Percentiles rank a stretch among this genome's conserved stretches.
These are phyloP conservation scores for Stromatinia cepivora DNA, from an alignment of 2,329 filamentous ascomycete genomes.

Conservation along the genomic window DNA sequence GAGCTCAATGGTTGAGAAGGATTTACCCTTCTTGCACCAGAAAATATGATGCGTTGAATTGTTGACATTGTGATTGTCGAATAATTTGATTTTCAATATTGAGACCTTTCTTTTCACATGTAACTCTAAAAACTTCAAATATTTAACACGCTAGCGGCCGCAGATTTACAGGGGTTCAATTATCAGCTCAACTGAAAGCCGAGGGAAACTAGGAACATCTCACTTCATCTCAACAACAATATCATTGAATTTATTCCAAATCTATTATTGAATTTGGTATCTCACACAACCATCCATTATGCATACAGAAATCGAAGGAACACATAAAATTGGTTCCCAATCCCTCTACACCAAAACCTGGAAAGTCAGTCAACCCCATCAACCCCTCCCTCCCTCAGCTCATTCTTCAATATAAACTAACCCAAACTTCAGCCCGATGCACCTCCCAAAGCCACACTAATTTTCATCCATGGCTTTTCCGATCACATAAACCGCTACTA, in stretches of 20 bases:
- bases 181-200: constrained; percentile 1
- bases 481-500: constrained; percentile 81
- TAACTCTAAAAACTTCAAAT: constrained; percentile 3
- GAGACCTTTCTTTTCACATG: constrained; percentile 25
- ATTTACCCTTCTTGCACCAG: neutral
- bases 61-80: constrained; percentile 6
- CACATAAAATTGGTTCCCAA: constrained; percentile 36
- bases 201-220: neutral
- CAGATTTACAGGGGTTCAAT: neutral
- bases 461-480: constrained; percentile 88
- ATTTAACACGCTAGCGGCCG: constrained; percentile 22
- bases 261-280: neutral
- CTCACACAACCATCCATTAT: constrained; percentile 28
- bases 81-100: neutral
- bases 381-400: neutral
- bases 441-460: constrained; percentile 62
- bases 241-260: neutral
- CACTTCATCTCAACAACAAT: constrained; percentile 1
- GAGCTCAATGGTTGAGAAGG: neutral
- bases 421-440: constrained; percentile 33
- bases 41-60: constrained; percentile 6
- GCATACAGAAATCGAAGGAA: constrained; percentile 39
- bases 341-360: constrained; percentile 42
- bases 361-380: constrained; percentile 33
- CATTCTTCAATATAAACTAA: constrained; percentile 16